Base-by-base conservation (phyloP, 192 early-diverging fungal genomes). In the Podila epicladia region DNA sequence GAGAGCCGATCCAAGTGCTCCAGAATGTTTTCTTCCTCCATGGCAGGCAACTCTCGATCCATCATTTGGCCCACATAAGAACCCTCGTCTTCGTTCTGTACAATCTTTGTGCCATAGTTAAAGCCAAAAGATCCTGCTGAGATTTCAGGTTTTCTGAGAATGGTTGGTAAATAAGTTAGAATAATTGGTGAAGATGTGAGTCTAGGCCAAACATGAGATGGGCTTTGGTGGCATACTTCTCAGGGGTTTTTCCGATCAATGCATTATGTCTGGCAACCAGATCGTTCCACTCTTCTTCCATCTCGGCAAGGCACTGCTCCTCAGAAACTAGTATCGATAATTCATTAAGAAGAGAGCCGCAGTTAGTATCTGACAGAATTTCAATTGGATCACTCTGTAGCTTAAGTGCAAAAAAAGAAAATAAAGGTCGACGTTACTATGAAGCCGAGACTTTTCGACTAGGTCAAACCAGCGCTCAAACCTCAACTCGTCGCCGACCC, bases 281-380 rank as follows among this genome's bases (percentile, higher is more conserved):
- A 8, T 80, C 71, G 19, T 80, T 80, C 77, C 77, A 80, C 24
- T 80, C 77, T 69, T 72, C 77, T 41, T 80, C 77, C 12, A 72
- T 80, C 2, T 80, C 69, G 3, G 24, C 29, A 12, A 80, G 60
- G 15, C 77, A 80, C 62, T 80, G 70, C n/a, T 80, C 77, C 37
- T 80, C 77, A 4, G 77, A 61, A 1, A 80, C 77, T 80, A 67
- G 53, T 22, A 55, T 24, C 17, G 53, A 24, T 7, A 22, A 12
- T 26, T 19, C 15, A 8, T 22, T 0, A 53, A 24, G 17, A 53
- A 53, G 7, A 17, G 20, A n/a, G 4, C 13, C 24, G 6, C 11
- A 17, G 41, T 45, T 45, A 45, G 12, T 45, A 15, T 3, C 15
- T 15, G 41, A 45, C 4, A 45, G 41, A 2, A 37, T 11, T 24